Evolutionary conservation across 129 eudicot genomes (phyloP).

Genomic region (Ambrosia trifida): DNA sequence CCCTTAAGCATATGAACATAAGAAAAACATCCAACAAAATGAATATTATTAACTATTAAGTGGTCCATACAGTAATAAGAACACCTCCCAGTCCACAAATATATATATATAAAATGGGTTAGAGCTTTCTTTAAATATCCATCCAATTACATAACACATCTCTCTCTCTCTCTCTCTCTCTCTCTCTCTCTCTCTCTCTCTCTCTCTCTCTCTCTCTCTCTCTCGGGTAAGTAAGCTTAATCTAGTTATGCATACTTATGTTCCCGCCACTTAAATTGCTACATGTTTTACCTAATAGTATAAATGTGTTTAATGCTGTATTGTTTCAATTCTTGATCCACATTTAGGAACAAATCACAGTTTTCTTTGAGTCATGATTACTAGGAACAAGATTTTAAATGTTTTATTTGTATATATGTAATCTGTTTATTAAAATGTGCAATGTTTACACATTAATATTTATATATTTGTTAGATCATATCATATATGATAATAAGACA

Average conservation of each 20-base stretch:
- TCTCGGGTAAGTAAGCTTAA: conserved; percentile 14
- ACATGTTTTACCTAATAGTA: not conserved
- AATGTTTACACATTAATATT: conserved; percentile 13
- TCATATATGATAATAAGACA: no score
- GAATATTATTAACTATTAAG: no score
- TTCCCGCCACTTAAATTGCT: conserved; percentile 1
- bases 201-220: conserved; percentile 17
- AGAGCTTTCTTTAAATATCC: conserved; percentile 28
- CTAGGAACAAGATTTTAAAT: not conserved
- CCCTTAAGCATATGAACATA: no score
- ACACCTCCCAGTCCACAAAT: no score
- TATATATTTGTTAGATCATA: not conserved
- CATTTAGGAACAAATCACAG: not conserved
- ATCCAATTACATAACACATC: not conserved
- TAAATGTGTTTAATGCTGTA: conserved; percentile 10
- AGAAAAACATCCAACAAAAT: no score
- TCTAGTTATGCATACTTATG: not conserved
- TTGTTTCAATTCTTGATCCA: conserved; percentile 18
- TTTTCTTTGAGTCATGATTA: conserved; percentile 16
- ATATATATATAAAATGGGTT: not conserved
- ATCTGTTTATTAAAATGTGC: conserved; percentile 12
- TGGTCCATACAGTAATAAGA: no score
- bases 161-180: not conserved
- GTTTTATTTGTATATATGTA: not conserved
- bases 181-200: conserved; percentile 1